Evolutionary conservation across 306 rosid species (phyloP).

Genomic region (Oemleria cerasiformis): DNA sequence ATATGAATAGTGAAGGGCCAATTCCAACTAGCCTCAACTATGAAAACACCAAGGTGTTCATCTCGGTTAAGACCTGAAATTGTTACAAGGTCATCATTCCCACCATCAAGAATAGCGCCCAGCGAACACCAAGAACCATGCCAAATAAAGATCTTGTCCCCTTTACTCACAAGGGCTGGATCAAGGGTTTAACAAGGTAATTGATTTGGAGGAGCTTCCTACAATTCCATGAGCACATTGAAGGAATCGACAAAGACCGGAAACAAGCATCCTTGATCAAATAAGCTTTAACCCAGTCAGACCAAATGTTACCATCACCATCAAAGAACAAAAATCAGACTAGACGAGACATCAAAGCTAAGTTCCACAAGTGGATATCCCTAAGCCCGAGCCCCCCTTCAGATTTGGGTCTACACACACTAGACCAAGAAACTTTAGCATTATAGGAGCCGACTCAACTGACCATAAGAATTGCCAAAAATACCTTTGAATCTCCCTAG

Average conservation of each 20-base stretch:
- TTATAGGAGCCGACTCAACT: background rate
- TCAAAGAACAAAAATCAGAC: background rate
- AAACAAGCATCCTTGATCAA: too few relatives aligned
- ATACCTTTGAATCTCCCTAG: too few relatives aligned
- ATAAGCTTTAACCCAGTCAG: too few relatives aligned
- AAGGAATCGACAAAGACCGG: background rate
- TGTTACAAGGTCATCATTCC: background rate
- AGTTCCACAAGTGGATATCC: background rate
- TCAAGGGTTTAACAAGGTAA: background rate
- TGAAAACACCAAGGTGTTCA: background rate
- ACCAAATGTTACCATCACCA: background rate
- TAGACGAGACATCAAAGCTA: too few relatives aligned
- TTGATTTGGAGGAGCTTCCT: background rate
- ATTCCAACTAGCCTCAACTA: too few relatives aligned
- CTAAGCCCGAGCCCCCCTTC: background rate
- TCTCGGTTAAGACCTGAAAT: too few relatives aligned
- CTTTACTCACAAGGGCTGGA: background rate
- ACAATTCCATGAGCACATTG: too few relatives aligned
- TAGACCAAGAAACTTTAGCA: background rate
- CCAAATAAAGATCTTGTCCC: background rate
- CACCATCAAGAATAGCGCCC: background rate
- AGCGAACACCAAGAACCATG: background rate
- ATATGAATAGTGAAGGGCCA: too few relatives aligned
- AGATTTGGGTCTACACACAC: background rate
- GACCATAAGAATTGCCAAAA: background rate